Evolutionary conservation across 1,139 yeast genomes (phyloP), one percentile per base, ranked within the genome.

Genomic region (Petasospora fabianii): DNA sequence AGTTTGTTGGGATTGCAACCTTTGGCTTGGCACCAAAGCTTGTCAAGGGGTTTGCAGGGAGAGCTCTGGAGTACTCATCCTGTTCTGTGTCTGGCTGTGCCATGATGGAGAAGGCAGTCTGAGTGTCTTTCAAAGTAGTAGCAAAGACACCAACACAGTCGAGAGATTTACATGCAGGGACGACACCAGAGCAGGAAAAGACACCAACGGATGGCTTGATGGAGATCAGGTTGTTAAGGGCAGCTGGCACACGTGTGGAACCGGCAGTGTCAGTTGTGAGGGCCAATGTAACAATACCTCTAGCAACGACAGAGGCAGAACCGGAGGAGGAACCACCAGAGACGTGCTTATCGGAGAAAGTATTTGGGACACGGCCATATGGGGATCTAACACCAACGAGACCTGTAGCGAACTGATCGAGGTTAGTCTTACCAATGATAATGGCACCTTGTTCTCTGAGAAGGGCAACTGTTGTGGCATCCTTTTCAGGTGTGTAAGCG

Each of bases 241-340:
- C 92, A n/a, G 97, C 97, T 19, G 98, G 98, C 22, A 92, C 97
- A 56, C 97, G 75, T 34, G 97, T 97, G 11, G 96, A 85, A 18
- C 98, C 98, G n/a, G 97, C 97, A 32, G 98, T 92, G 59, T 92
- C 98, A 7, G 97, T 90, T 35, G 97, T 97, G 51, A 92, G 70
- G 3, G 96, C 72, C 37, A 90, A 55, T 20, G 97, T 96, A 14
- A 85, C 96, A 40, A 82, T 71, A 41, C 97, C 97, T 51, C 88
- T 71, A 15, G 88, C 88, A 16, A 87, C 97, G 21, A 82, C 92
- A 13, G 82, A 80, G 6, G 96, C 95, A 17, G 96, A 85, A n/a
- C 98, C 98, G 2, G 97, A 87, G 24, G 94, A 82, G 7, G 96
- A 87, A 19, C 98, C 98, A 32, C 98, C 97, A 39, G 88, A 75